Evolutionary conservation across 2,329 filamentous ascomycete genomes (phyloP), one percentile per base, ranked within the genome.

Genomic region (Macrophomina pseudophaseolina): DNA sequence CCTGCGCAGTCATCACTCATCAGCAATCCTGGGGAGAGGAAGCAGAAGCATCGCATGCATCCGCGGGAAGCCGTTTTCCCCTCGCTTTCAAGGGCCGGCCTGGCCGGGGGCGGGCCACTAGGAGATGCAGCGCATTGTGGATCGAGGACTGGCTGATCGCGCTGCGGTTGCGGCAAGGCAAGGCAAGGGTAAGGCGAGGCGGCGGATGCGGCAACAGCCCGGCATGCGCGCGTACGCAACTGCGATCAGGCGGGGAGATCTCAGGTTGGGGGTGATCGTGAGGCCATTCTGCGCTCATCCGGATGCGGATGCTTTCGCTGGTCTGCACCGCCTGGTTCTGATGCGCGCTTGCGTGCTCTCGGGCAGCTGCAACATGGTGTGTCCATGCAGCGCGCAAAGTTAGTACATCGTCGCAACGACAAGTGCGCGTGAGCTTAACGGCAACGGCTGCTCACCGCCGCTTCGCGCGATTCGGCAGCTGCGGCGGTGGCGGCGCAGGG

Each of bases 181-280:
- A 62, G 53, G 51, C 58, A 62, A 62, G 58, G 58, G 58, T 62
- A 62, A 49, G 44, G 44, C 44, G 44, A 62, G 42, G 58, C 58
- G 58, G 44, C 42, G 44, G 58, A 33, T 33, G 54, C 42, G 58
- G 58, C 58, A 49, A 28, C 58, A 49, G 58, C 58, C 58, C 58
- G 42, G 42, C 51, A 54, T 54, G 52, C 52, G 52, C 44, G 56
- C 35, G 44, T 49, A 44, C 30, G 42, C 44, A 30, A 62, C 30
- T 49, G 28, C 58, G 58, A 62, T 62, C 58, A 62, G 58, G 58
- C 58, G 58, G 58, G 58, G 58, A 62, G 58, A 62, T 62, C 58
- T 62, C 42, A 32, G 49, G 32, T 35, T 49, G 18, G 42, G 38
- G 58, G 30, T 48, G 58, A 62, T 62, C 58, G 58, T 62, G 58